phyloP scores from a whole-genome alignment of 1,284 basidiomycete species.

The Microbotryomycetes sp. region DNA sequence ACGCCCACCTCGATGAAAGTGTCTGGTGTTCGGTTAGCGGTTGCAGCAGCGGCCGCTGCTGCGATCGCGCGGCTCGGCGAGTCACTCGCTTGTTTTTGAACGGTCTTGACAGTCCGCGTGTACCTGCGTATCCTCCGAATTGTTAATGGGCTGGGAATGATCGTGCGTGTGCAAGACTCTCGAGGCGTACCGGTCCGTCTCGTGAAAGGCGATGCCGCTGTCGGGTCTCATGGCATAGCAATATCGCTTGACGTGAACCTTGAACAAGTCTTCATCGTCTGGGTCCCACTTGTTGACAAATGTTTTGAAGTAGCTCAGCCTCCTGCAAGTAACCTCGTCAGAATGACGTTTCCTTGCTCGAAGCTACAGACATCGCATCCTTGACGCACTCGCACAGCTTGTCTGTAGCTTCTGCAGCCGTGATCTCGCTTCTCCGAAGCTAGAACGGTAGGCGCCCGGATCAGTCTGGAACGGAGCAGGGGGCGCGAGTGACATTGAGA shows the following conservation, averaged over 20 bases:
- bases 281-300: constrained; percentile 13
- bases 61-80: not conserved
- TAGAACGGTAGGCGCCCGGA: not conserved
- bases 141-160: not conserved
- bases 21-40: constrained; percentile 3
- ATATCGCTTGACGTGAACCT: constrained; percentile 73
- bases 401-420: constrained; percentile 14
- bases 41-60: not conserved
- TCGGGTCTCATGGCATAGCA: constrained; percentile 71
- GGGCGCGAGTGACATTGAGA: not conserved
- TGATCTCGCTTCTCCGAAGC: constrained; percentile 20
- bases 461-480: not conserved
- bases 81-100: not conserved
- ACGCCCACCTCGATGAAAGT: constrained; percentile 66
- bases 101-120: not conserved
- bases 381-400: constrained; percentile 8
- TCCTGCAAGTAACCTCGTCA: too few species aligned
- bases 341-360: not conserved
- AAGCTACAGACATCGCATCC: not conserved
- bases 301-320: constrained; percentile 5
- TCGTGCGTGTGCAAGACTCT: not conserved
- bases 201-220: constrained; percentile 76
- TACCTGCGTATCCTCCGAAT: not conserved
- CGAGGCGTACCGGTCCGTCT: constrained; percentile 61
- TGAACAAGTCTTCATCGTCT: constrained; percentile 12